Evolutionary conservation across 768 basidiomycete species (phyloP).

Genomic region (Gymnopilus dilepis): DNA sequence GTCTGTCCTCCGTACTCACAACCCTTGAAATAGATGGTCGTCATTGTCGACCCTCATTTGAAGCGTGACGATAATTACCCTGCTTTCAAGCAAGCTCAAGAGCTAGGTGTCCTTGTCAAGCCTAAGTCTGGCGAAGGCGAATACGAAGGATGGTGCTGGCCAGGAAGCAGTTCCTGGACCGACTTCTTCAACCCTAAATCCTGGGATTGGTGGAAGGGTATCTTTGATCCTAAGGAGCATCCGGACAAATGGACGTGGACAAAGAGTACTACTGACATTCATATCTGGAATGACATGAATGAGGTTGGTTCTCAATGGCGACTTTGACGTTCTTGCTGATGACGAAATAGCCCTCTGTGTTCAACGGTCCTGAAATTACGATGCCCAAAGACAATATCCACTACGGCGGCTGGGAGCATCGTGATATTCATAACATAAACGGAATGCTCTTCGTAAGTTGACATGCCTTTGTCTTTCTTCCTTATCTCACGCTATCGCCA

Average conservation of each 20-base stretch:
- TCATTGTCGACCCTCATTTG: conserved; percentile 95
- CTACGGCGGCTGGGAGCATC: conserved; percentile 96
- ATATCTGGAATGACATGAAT: conserved; percentile 99
- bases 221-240: conserved; percentile 71
- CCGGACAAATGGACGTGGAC: conserved; percentile 75
- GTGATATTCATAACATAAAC: conserved; percentile 96
- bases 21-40: conserved; percentile 79
- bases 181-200: conserved; percentile 93
- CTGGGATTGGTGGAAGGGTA: conserved; percentile 89
- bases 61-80: conserved; percentile 84
- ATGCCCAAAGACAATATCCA: conserved; percentile 76
- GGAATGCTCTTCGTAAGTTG: conserved; percentile 86
- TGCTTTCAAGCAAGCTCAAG: conserved; percentile 83
- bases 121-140: conserved; percentile 78
- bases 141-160: conserved; percentile 99
- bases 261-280: conserved; percentile 80
- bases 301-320: conserved; percentile 59
- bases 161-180: conserved; percentile 94
- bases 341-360: conserved; percentile 80
- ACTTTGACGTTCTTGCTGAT: background rate
- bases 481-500: background rate
- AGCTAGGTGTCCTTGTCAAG: conserved; percentile 84
- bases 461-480: background rate
- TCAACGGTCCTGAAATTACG: conserved; percentile 96
- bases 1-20: background rate